phyloP scores from a whole-genome alignment of 768 basidiomycete genomes.

The Xerocomus spinulosus region DNA sequence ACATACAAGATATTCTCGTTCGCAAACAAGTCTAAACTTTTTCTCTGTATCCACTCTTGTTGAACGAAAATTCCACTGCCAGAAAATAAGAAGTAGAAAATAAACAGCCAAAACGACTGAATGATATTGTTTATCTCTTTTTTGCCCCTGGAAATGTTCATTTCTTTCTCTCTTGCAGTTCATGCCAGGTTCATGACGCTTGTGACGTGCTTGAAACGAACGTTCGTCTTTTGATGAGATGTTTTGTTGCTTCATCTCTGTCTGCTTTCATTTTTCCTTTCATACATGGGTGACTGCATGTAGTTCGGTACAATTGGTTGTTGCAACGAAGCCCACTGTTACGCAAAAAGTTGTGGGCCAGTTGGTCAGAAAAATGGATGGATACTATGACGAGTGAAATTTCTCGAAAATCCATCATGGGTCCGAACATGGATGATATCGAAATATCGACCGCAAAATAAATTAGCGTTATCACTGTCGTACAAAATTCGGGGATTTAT shows the following conservation, averaged over 20 bases:
- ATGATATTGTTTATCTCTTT: conserved; percentile 3
- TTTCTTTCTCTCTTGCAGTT: conserved; percentile 1
- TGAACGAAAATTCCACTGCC: neutral
- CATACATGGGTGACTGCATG: conserved; percentile 10
- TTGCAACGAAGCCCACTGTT: neutral
- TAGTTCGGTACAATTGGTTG: conserved; percentile 17
- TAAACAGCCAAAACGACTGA: neutral
- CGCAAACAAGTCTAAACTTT: conserved; percentile 35
- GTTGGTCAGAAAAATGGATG: neutral
- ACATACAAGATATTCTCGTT: conserved; percentile 67
- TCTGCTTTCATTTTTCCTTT: neutral
- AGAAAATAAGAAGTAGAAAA: neutral
- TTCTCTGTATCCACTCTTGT: neutral
- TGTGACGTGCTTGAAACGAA: conserved; percentile 11
- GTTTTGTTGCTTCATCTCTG: conserved; percentile 11
- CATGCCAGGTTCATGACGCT: conserved; percentile 27
- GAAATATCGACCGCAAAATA: too few species aligned
- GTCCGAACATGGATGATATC: neutral
- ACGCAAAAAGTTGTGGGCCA: neutral
- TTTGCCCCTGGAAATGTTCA: neutral
- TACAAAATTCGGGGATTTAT: conserved; percentile 5
- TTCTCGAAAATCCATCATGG: too few species aligned
- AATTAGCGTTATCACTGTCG: neutral
- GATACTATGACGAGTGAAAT: neutral
- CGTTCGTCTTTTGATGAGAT: conserved; percentile 2